Evolutionary conservation across 2,329 filamentous ascomycete genomes (phyloP), one percentile per base, ranked within the genome.

Genomic region (Exophiala calicioides): DNA sequence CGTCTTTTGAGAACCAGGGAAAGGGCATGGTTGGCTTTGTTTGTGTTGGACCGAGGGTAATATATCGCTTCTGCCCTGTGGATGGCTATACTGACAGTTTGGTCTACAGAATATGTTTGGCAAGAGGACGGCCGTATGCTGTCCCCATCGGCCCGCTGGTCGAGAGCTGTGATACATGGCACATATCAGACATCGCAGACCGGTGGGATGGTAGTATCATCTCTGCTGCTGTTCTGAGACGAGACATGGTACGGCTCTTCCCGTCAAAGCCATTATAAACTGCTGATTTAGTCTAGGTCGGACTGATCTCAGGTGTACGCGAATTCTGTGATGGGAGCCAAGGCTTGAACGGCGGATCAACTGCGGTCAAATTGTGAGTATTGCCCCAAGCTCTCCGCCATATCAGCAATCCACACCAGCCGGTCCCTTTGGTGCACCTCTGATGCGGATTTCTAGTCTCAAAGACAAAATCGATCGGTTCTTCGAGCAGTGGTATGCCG

Each of bases 131-230:
- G 53, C 82, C 76, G 16, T 88, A 85, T 57, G 82, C 81, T 0
- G 77, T 88, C 0, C 84, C 85, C 0, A 73, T 83, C 38, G 85
- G 84, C 1, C 76, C 79, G 1, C 71, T 86, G 0, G 74, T 88
- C 15, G 79, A 81, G 52, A 77, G 80, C 36, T 87, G 85, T 56
- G 84, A 88, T 53, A 72, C 74, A 5, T 88, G 85, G 85, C 84
- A 87, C 56, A 67, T 78, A 10, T 81, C 79, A 6, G 72, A 75
- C 24, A 73, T 83, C 42, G 79, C 82, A 1, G 83, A 87, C 59
- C 70, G 75, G 9, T 83, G 83, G 62, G 85, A 88, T 61, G 83
- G 84, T 0, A 81, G 84, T n/a, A 70, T 88, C 39, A 78, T 85
- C 12, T 88, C 84, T 0, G 85, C 87, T 69, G 81, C 84, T 0